Evolutionary conservation across 441 rosid genomes (phyloP).

Genomic region (Lepidium campestre): DNA sequence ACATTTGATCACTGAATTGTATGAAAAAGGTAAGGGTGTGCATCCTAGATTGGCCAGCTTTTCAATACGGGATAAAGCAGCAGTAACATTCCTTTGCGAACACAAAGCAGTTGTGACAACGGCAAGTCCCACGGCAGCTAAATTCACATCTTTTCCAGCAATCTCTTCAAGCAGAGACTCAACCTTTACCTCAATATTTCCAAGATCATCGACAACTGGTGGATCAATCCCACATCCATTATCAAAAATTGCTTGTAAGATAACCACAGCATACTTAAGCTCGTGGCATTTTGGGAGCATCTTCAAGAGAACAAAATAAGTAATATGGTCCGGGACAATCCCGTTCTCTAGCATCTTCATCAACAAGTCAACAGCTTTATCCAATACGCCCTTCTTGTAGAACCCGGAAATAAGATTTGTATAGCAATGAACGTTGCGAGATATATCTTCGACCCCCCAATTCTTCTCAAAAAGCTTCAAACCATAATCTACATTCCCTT

Average conservation of each 20-base stretch:
- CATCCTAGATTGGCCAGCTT: slow-evolving; percentile 43
- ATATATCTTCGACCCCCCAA: slow-evolving; percentile 19
- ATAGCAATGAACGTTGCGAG: slow-evolving; percentile 43
- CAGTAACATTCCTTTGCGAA: slow-evolving; percentile 29
- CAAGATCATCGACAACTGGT: slow-evolving; percentile 13
- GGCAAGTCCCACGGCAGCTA: slow-evolving; percentile 43
- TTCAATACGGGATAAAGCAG: slow-evolving; percentile 32
- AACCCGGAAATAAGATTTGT: slow-evolving; percentile 46
- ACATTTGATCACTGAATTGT: slow-evolving; percentile 51
- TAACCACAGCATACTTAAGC: slow-evolving; percentile 39
- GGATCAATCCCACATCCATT: slow-evolving; percentile 43
- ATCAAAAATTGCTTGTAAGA: slow-evolving; percentile 42
- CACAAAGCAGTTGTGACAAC: slow-evolving; percentile 55
- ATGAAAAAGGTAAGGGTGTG: slow-evolving; percentile 43
- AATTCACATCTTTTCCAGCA: slow-evolving; percentile 29
- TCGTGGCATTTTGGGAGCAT: slow-evolving; percentile 41
- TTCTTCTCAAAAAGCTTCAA: slow-evolving; percentile 35
- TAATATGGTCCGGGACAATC: slow-evolving; percentile 57
- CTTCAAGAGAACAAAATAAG: slow-evolving; percentile 49
- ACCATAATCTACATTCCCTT: slow-evolving; percentile 50
- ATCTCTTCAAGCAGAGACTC: slow-evolving; percentile 44
- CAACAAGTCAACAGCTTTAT: slow-evolving; percentile 39
- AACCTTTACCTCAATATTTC: slow-evolving; percentile 29
- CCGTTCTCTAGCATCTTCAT: slow-evolving; percentile 40
- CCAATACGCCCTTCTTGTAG: slow-evolving; percentile 38